Evolutionary conservation across 768 basidiomycete genomes (phyloP), one percentile per base, ranked within the genome.

Genomic region (Tricholoma terreum): DNA sequence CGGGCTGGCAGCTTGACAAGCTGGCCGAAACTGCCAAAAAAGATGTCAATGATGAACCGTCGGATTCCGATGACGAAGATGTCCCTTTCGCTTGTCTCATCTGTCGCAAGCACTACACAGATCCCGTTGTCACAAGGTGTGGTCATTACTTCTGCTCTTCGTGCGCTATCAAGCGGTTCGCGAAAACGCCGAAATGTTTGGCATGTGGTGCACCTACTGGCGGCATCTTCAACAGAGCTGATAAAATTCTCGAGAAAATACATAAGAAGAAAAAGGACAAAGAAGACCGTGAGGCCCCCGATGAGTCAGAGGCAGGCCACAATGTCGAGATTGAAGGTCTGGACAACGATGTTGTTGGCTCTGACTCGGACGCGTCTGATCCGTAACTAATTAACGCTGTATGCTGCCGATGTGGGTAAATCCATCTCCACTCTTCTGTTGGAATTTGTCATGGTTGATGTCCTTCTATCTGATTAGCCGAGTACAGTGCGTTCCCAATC

Each of bases 51-150:
- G 84, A 85, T 49, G 85, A 73, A 31, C 86, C 84, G 8, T 83
- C 84, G 40, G 87, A 87, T 69, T 83, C 83, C 36, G 87, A 86
- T 63, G 86, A 89, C 57, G 90, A 93, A 69, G 94, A 94, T 70
- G 82, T 98, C 51, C 97, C 97, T 5, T 99, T 98, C 71, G 96
- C 97, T n/a, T 99, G 97, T 74, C 81, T 98, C 65, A 89, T 99
- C 62, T 98, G 97, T 72, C 86, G 96, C 57, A 89, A 97, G 66
- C 88, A 86, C 53, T 98, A 94, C 74, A 94, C 89, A 11, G 93
- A 97, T 64, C 96, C 97, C 15, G 84, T 99, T 58, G 93, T 93
- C 50, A 98, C 97, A 38, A 89, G 92, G 53, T 99, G 97, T 73
- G 92, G 90, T 3, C 97, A 98, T 72, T 98, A 96, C 75, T 98